Percentiles rank a stretch among this genome's conserved stretches.
Conservation (phyloP, 2,329 filamentous ascomycete species). For the Paecilomyces fulvus region DNA sequence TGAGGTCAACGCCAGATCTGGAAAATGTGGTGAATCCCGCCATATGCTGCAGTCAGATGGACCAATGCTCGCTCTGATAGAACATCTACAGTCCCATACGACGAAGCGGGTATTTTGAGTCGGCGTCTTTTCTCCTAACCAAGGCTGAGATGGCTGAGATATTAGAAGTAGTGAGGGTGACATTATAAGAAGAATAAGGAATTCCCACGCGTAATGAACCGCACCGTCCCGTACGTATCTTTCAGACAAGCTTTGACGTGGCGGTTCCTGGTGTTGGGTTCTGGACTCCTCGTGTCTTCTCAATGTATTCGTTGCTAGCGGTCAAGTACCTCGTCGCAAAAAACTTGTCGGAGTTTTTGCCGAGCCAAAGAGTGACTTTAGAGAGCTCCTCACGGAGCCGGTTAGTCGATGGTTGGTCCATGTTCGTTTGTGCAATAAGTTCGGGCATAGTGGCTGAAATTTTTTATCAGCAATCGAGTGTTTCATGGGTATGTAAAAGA, state of each 20-base stretch:
- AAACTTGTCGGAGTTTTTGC: constrained; percentile 65
- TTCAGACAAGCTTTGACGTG: constrained; percentile 22
- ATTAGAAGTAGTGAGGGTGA: background rate
- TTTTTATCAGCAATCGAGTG: background rate
- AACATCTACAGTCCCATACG: too few species aligned
- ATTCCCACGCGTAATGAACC: background rate
- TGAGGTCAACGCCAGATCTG: background rate
- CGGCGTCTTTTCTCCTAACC: background rate
- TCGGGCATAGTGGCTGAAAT: constrained; percentile 75
- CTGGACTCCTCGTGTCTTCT: constrained; percentile 23
- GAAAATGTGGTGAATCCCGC: background rate
- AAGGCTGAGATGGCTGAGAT: background rate
- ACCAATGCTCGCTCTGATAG: too few species aligned
- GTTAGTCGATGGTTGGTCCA: constrained; percentile 86
- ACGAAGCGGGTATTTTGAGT: background rate
- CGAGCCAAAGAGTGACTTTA: constrained; percentile 79
- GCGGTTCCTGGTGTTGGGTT: constrained; percentile 23
- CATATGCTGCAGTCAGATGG: background rate
- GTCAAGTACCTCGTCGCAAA: constrained; percentile 48
- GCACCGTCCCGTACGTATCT: background rate
- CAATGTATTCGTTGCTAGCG: constrained; percentile 32
- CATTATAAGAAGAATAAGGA: background rate
- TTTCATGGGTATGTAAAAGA: background rate
- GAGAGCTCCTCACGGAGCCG: constrained; percentile 81
- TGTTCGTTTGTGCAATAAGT: constrained; percentile 92